Base-by-base conservation (phyloP, 2,329 filamentous ascomycete genomes). In the Geosmithia putterillii region DNA sequence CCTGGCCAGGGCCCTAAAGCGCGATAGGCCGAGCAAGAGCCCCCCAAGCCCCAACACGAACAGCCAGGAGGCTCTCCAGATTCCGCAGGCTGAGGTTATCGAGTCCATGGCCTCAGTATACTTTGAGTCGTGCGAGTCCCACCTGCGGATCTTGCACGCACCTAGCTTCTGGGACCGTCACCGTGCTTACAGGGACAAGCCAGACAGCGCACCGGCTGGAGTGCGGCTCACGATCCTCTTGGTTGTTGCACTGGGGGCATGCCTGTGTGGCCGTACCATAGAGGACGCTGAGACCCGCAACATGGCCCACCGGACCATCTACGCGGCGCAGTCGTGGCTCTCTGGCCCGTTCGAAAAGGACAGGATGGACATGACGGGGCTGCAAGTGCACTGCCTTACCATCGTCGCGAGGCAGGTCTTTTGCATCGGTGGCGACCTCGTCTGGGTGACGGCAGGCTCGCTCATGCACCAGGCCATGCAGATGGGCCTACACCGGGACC, bases 81-180 rank as follows among this genome's bases (percentile, higher is more conserved):
- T 25, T 25, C 52, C 51, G 0, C 63, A 58, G 1, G 42, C 54
- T 3, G 58, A 56, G 1, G 15, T 37, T 6, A 37, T 37, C 7
- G 35, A 37, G 35, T 7, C 35, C 35, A 37, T 37, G 35, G 15
- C 15, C 18, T 7, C 7, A 1, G 23, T 25, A 7, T 79, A 79
- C 53, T 65, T 76, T 38, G 53, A 54, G 2, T 67, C 57, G 0
- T 75, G 71, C 45, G 74, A 75, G 46, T 65, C 62, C 2, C 61
- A 63, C 0, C 66, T 74, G 42, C 66, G 71, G 3, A 68, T 79
- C 38, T 52, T 79, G 0, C 74, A 79, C 44, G 52, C 60, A 4
- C 72, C 73, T 0, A 67, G 63, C 0, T 79, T 78, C 46, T 64
- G 64, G 61, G 48, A 57, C 18, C 66, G 74, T 7, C 78, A 75